Percentiles rank a stretch among this genome's conserved stretches.
phyloP scores from a whole-genome alignment of 2,329 filamentous ascomycete genomes.

The Claviceps sp. region DNA sequence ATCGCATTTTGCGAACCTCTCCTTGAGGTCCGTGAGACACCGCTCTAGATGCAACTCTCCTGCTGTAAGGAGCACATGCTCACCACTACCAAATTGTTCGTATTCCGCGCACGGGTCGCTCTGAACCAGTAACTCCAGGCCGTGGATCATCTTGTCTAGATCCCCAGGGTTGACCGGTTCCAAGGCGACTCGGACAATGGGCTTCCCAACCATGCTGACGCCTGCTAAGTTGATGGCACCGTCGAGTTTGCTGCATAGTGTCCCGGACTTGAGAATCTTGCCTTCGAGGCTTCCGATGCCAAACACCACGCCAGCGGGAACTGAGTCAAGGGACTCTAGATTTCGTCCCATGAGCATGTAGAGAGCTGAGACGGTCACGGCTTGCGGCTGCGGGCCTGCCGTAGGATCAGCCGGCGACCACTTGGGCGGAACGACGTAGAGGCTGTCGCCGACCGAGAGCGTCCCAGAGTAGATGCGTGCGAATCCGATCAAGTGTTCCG shows the following conservation, averaged over 20 bases:
- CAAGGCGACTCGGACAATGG: conserved; percentile 91
- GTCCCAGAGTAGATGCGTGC: conserved; percentile 87
- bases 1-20: conserved; percentile 86
- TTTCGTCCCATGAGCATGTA: conserved; percentile 94
- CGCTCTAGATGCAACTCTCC: conserved; percentile 90
- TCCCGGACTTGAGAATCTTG: conserved; percentile 90
- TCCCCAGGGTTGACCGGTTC: conserved; percentile 85
- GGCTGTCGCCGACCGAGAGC: conserved; percentile 72
- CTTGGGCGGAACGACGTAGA: conserved; percentile 88
- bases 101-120: conserved; percentile 95
- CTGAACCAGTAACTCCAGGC: conserved; percentile 75
- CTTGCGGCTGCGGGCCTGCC: conserved; percentile 58
- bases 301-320: conserved; percentile 90
- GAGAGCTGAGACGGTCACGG: conserved; percentile 72
- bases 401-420: conserved; percentile 73
- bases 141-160: conserved; percentile 86
- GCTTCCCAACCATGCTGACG: conserved; percentile 64
- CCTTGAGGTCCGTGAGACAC: conserved; percentile 83
- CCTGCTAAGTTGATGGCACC: conserved; percentile 86
- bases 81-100: conserved; percentile 80
- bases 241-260: conserved; percentile 74
- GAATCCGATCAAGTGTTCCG: conserved; percentile 87
- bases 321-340: conserved; percentile 67
- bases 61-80: conserved; percentile 88
- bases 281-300: conserved; percentile 88